Conservation (phyloP, 2,329 filamentous ascomycete genomes). For the Colletotrichum shisoi region DNA sequence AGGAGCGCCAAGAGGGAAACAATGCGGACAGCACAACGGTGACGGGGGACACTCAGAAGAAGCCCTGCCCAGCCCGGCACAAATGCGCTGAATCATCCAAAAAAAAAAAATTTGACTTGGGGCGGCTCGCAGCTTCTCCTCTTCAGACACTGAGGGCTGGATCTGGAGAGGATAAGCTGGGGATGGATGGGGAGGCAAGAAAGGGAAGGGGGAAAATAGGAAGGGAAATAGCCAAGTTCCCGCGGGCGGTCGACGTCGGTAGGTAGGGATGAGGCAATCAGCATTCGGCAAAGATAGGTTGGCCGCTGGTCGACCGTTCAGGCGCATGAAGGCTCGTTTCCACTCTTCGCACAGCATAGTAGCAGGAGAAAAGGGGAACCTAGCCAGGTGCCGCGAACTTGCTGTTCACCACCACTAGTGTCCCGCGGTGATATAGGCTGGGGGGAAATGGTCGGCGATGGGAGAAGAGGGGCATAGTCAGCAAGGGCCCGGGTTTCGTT, state of each 20-base stretch:
- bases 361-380: conserved; percentile 34
- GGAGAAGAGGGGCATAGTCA: conserved; percentile 27
- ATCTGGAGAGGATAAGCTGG: background rate
- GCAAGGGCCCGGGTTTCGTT: conserved; percentile 19
- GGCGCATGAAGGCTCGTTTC: conserved; percentile 36
- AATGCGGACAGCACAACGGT: conserved; percentile 25
- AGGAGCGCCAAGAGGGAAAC: conserved; percentile 20
- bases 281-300: conserved; percentile 28
- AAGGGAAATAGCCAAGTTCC: conserved; percentile 14
- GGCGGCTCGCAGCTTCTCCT: background rate
- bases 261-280: conserved; percentile 4
- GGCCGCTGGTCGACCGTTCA: conserved; percentile 27
- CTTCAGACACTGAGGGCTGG: background rate
- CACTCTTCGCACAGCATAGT: conserved; percentile 19
- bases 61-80: background rate
- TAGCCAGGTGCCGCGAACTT: conserved; percentile 23
- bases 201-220: conserved; percentile 9
- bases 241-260: background rate
- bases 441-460: conserved; percentile 12
- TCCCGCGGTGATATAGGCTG: conserved; percentile 4
- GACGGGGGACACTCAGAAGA: background rate
- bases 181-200: background rate
- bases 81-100: background rate
- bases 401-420: conserved; percentile 27
- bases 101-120: background rate